Base-by-base conservation (phyloP, 2,329 filamentous ascomycete species). In the Colletotrichum lindemuthianum region DNA sequence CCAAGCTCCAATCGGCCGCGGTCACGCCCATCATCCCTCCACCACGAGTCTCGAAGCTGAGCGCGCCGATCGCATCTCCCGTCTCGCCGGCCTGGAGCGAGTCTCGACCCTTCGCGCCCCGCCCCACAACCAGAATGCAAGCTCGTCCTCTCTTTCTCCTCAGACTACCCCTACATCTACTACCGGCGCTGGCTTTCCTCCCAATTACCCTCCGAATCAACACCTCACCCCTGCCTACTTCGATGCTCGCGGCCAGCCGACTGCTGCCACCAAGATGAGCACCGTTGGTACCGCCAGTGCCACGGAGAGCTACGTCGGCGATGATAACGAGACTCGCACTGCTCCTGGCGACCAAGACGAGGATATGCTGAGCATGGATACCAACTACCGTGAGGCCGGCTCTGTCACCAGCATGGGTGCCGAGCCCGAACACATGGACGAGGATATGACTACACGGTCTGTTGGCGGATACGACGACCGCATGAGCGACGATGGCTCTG, bases 21-120 rank as follows among this genome's bases (percentile, higher is more conserved):
- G 86, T 71, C 81, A 88, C 75, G 78, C 88, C 72, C 83, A 86
- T 70, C 81, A 85, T 69, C 78, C 87, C 7, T 90, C 89, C 16
- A 86, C 87, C 58, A 90, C 87, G 69, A 95, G 90, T 72, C 88
- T 96, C 66, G 94, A 97, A 72, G 93, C 93, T 68, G 94, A 97
- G 77, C 92, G 94, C 70, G 93, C 93, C 68, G 94, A 97, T 78
- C 93, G 95, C 72, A 97, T 98, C 77, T 97, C 93, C 47, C 93
- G 95, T 54, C 88, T 97, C 24, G 92, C 94, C 11, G 95, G 95
- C n/a, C 87, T 97, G 41, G 93, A 97, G 76, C 89, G 92, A 60
- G 90, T 97, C 61, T 90, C 91, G 13, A 92, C 92, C n/a, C 84
- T 90, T 47, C 89, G 92, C 67, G 82, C 86, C 36, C 77, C 79